phyloP scores from a whole-genome alignment of 352 stramenopile species.

The Peronospora farinosa region DNA sequence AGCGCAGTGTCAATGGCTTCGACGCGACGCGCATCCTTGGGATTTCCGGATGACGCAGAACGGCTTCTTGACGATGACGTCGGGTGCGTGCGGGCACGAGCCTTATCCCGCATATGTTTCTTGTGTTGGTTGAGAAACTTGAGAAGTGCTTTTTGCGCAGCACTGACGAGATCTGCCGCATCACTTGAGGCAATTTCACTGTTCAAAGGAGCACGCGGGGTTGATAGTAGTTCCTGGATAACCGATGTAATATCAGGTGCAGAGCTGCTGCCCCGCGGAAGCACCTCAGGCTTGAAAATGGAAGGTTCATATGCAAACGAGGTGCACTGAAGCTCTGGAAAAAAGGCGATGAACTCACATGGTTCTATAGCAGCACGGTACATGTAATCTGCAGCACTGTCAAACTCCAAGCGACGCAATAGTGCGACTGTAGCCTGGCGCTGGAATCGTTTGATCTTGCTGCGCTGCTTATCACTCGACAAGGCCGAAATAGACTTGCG shows the following conservation, averaged over 20 bases:
- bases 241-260: slow-evolving; percentile 74
- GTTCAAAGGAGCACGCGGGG: slow-evolving; percentile 39
- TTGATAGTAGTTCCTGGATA: slow-evolving; percentile 60
- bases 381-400: slow-evolving; percentile 74
- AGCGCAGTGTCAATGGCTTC: slow-evolving; percentile 84
- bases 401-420: slow-evolving; percentile 73
- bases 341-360: slow-evolving; percentile 84
- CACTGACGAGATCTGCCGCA: slow-evolving; percentile 43
- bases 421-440: slow-evolving; percentile 75
- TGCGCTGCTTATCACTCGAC: slow-evolving; percentile 78
- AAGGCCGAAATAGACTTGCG: slow-evolving; percentile 71
- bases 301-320: slow-evolving; percentile 82
- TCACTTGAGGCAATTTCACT: slow-evolving; percentile 60
- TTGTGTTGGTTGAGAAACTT: slow-evolving; percentile 81
- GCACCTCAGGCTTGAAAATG: slow-evolving; percentile 77
- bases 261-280: slow-evolving; percentile 63
- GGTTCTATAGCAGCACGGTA: slow-evolving; percentile 80
- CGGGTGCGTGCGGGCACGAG: slow-evolving; percentile 30
- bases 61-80: slow-evolving; percentile 33
- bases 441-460: slow-evolving; percentile 86
- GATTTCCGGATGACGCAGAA: slow-evolving; percentile 29
- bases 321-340: slow-evolving; percentile 69
- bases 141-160: slow-evolving; percentile 65
- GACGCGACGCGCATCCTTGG: slow-evolving; percentile 65
- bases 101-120: slow-evolving; percentile 76